Conservation (phyloP, 345 rosid species). For the Eucalyptus sp. region DNA sequence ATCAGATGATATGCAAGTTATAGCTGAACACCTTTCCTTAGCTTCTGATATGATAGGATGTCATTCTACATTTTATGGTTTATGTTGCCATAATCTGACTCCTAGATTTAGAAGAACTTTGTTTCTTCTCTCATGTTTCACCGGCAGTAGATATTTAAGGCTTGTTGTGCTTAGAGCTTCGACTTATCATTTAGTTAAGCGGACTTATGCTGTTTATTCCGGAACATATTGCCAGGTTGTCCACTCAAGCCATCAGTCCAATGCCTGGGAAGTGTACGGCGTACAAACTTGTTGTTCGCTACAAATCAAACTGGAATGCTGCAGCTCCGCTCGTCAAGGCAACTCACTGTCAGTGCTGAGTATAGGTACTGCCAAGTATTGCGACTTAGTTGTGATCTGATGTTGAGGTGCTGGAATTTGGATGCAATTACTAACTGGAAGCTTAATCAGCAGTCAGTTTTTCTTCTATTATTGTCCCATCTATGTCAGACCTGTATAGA, state of each 20-base stretch:
- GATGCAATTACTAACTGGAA: not conserved
- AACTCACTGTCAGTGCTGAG: constrained; percentile 42
- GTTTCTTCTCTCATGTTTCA: not conserved
- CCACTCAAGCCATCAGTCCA: constrained; percentile 18
- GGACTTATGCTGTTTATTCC: not conserved
- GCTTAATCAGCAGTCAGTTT: not conserved
- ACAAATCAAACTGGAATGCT: constrained; percentile 19
- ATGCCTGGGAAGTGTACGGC: constrained; percentile 8
- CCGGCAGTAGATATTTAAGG: not conserved
- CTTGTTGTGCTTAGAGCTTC: not conserved
- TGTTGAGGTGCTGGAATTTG: not conserved
- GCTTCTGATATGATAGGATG: not conserved
- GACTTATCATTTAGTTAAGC: not conserved
- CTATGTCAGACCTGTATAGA: not conserved
- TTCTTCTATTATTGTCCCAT: not conserved
- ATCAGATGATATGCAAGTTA: not conserved
- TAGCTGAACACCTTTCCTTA: not conserved
- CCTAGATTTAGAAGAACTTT: not conserved
- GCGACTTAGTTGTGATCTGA: not conserved
- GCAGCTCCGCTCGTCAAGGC: constrained; percentile 26
- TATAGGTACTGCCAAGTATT: constrained; percentile 32
- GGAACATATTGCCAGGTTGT: constrained; percentile 17
- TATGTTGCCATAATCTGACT: not conserved
- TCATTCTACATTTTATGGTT: not conserved
- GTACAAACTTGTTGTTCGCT: constrained; percentile 29